These are phyloP conservation scores for Globomyces pollinis-pini DNA, from an alignment of 192 early-diverging fungal genomes.

Conservation along the genomic window DNA sequence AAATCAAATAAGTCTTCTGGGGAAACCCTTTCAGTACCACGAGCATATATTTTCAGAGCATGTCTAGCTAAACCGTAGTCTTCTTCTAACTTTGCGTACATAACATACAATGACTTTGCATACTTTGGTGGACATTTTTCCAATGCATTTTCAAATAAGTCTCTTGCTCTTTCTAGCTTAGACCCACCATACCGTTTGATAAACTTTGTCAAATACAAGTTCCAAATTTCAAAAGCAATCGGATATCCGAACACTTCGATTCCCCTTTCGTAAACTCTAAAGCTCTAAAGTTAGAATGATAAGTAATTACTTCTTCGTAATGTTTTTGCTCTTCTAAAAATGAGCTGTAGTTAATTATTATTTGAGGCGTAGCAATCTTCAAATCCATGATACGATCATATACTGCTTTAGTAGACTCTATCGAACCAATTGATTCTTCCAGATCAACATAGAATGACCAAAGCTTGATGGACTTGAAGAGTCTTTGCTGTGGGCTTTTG, in stretches of 20 bases:
- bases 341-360: slow-evolving; percentile 89
- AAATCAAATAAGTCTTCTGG: slow-evolving; percentile 69
- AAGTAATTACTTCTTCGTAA: slow-evolving; percentile 87
- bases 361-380: slow-evolving; percentile 90
- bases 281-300: slow-evolving; percentile 45
- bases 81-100: slow-evolving; percentile 91
- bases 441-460: slow-evolving; percentile 95
- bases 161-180: slow-evolving; percentile 85
- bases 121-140: slow-evolving; percentile 77
- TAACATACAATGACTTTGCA: slow-evolving; percentile 76
- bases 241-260: slow-evolving; percentile 95
- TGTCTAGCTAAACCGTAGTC: slow-evolving; percentile 82
- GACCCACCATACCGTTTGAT: slow-evolving; percentile 74
- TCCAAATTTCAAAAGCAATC: slow-evolving; percentile 96
- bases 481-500: slow-evolving; percentile 63
- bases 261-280: slow-evolving; percentile 91
- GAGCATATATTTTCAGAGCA: slow-evolving; percentile 90
- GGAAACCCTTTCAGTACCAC: slow-evolving; percentile 74
- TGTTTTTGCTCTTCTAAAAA: slow-evolving; percentile 83
- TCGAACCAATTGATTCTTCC: slow-evolving; percentile 79
- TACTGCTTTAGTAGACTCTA: slow-evolving; percentile 68
- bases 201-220: slow-evolving; percentile 84
- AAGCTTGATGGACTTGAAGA: slow-evolving; percentile 79
- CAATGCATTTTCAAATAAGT: slow-evolving; percentile 92
- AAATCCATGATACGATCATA: slow-evolving; percentile 92